Conservation (phyloP, 129 eudicot species). For the Rutidosis leptorrhynchoides region DNA sequence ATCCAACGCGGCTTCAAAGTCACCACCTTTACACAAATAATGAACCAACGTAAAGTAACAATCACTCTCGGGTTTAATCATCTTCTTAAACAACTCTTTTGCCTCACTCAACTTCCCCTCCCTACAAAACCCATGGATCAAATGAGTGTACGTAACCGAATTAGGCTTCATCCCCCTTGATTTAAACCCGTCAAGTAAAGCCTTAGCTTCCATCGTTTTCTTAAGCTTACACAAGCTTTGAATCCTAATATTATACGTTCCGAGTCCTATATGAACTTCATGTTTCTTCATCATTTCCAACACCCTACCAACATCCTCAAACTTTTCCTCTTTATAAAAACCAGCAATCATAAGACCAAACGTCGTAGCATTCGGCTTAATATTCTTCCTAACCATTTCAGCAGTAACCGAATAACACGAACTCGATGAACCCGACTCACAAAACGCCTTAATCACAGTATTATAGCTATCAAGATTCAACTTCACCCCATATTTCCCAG, state of each 20-base stretch:
- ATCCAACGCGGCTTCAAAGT: constrained; percentile 64
- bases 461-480: constrained; percentile 71
- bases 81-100: constrained; percentile 52
- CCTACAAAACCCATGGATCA: constrained; percentile 74
- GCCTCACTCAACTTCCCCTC: constrained; percentile 76
- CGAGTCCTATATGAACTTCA: constrained; percentile 38
- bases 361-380: constrained; percentile 57
- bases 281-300: constrained; percentile 61
- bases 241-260: constrained; percentile 67
- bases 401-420: constrained; percentile 60
- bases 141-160: constrained; percentile 49
- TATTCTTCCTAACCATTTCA: constrained; percentile 71
- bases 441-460: constrained; percentile 62
- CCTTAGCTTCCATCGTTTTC: constrained; percentile 67
- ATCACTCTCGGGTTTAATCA: constrained; percentile 57
- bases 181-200: constrained; percentile 58
- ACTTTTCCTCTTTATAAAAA: constrained; percentile 76
- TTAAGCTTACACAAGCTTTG: constrained; percentile 83
- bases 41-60: constrained; percentile 74
- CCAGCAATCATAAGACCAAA: constrained; percentile 64
- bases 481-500: constrained; percentile 53
- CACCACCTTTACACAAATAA: constrained; percentile 59
- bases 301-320: constrained; percentile 74
- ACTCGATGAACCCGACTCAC: constrained; percentile 55
- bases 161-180: constrained; percentile 67